These are phyloP conservation scores for Solanum infundibuliforme DNA, from an alignment of 257 asterid genomes.

Conservation along the genomic window DNA sequence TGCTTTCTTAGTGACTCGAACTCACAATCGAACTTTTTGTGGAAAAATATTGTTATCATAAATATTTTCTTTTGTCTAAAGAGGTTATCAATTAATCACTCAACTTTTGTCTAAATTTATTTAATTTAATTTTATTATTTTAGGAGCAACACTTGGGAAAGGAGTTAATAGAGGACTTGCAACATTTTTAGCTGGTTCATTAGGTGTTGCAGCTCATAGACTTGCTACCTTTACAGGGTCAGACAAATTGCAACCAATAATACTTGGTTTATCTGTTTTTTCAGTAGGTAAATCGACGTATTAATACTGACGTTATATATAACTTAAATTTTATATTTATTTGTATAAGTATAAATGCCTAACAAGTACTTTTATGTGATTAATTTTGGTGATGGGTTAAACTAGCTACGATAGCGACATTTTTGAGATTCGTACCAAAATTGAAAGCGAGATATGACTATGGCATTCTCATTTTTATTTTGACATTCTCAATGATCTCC, in stretches of 20 bases:
- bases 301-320: not conserved
- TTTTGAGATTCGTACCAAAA: slow-evolving; percentile 46
- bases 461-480: slow-evolving; percentile 53
- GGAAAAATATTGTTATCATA: not conserved
- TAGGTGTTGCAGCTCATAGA: slow-evolving; percentile 62
- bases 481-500: slow-evolving; percentile 59
- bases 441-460: slow-evolving; percentile 75
- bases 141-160: slow-evolving; percentile 78
- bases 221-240: slow-evolving; percentile 41
- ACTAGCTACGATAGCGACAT: slow-evolving; percentile 20
- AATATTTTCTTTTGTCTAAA: not conserved
- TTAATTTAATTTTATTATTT: not conserved
- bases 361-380: not conserved
- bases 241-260: slow-evolving; percentile 41
- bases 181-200: slow-evolving; percentile 55
- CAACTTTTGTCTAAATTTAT: not conserved
- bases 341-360: too few species aligned
- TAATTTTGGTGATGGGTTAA: not conserved
- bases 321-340: not conserved
- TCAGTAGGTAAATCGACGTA: slow-evolving; percentile 31
- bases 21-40: too few species aligned
- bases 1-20: too few species aligned
- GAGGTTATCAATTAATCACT: not conserved
- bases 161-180: slow-evolving; percentile 66
- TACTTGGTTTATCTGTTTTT: slow-evolving; percentile 53